These are phyloP conservation scores for Davidsoniella eucalypti DNA, from an alignment of 2,329 filamentous ascomycete genomes.

Conservation along the genomic window DNA sequence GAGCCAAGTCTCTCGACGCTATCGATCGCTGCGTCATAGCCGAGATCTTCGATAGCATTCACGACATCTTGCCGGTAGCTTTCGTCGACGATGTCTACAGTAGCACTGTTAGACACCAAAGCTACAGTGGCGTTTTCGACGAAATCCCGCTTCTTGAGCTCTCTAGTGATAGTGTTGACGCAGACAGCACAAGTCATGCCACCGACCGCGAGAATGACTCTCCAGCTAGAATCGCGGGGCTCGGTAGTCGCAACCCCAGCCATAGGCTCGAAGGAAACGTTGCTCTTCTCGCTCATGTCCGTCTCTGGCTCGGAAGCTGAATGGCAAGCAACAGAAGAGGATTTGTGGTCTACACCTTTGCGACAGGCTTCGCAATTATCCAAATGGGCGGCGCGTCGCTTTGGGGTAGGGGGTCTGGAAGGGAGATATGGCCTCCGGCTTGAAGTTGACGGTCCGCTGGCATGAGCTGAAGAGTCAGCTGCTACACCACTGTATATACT, in stretches of 20 bases:
- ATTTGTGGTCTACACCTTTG: conserved; percentile 9
- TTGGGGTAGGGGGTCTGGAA: conserved; percentile 9
- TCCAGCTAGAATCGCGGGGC: conserved; percentile 21
- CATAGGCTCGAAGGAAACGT: conserved; percentile 3
- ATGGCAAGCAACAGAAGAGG: too few species aligned
- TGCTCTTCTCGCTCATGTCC: not conserved
- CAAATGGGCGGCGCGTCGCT: conserved; percentile 18
- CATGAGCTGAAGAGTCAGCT: not conserved
- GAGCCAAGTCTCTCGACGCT: conserved; percentile 28
- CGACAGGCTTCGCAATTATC: conserved; percentile 24
- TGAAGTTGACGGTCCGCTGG: not conserved
- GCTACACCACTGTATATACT: not conserved
- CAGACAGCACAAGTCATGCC: conserved; percentile 65
- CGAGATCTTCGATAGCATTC: conserved; percentile 41
- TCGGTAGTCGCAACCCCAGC: conserved; percentile 5
- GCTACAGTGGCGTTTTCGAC: conserved; percentile 44
- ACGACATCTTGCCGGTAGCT: conserved; percentile 21
- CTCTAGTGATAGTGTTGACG: conserved; percentile 42
- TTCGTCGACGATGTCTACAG: conserved; percentile 33
- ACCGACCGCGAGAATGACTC: conserved; percentile 41
- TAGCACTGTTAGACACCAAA: conserved; percentile 50
- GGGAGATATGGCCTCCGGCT: conserved; percentile 7
- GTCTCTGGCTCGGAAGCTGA: not conserved
- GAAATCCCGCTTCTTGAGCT: conserved; percentile 32
- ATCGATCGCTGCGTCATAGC: conserved; percentile 47